Conservation (phyloP, 2,329 filamentous ascomycete genomes). For the Fusarium nodosum region DNA sequence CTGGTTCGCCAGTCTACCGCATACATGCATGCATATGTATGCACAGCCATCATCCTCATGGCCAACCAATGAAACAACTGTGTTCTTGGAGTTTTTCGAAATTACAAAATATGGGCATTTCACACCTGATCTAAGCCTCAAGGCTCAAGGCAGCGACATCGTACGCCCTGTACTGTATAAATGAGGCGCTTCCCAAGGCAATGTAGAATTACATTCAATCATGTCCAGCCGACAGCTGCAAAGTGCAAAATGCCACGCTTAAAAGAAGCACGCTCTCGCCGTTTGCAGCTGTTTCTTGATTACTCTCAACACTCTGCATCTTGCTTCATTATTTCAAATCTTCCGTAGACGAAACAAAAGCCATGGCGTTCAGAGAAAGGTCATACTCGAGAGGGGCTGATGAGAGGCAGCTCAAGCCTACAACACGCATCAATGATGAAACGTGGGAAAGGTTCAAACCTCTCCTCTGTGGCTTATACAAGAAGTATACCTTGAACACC, state of each 20-base stretch:
- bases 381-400: conserved; percentile 22
- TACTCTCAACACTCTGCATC: conserved; percentile 1
- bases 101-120: conserved; percentile 34
- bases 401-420: conserved; percentile 35
- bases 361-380: conserved; percentile 29
- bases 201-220: conserved; percentile 16
- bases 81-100: conserved; percentile 10
- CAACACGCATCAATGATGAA: conserved; percentile 44
- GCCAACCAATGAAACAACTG: conserved; percentile 24
- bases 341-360: background rate
- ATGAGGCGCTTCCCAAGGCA: conserved; percentile 37
- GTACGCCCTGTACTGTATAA: conserved; percentile 25
- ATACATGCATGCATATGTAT: conserved; percentile 11
- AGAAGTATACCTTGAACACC: conserved; percentile 38
- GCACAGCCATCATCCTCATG: conserved; percentile 27
- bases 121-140: conserved; percentile 14
- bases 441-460: conserved; percentile 43
- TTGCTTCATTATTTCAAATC: background rate
- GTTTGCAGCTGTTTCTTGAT: conserved; percentile 1
- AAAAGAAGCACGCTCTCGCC: conserved; percentile 22
- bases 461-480: conserved; percentile 41
- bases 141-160: conserved; percentile 28
- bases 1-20: conserved; percentile 21
- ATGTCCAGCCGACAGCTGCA: conserved; percentile 3
- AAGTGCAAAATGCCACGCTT: conserved; percentile 33